Base-by-base conservation (phyloP, 345 rosid genomes). In the Tarenaya hassleriana region DNA sequence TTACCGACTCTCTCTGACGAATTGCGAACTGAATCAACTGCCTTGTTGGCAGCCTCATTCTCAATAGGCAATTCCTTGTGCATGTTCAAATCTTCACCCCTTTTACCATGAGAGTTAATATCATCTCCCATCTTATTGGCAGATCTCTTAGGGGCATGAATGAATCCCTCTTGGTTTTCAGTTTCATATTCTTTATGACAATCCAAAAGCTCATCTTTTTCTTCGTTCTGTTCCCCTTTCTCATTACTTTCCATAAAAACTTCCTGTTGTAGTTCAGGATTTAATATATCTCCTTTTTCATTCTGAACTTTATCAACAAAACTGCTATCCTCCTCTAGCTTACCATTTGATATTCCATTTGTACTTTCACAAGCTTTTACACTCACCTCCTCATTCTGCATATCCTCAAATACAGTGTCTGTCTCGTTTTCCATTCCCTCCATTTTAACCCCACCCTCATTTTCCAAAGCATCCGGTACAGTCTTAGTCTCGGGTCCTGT, bases 61-160 rank as follows among this genome's bases (percentile, higher is more conserved):
- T 69, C 79, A 44, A 40, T 34, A 55, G 78, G 72, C 38, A 61
- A 65, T 62, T 70, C 77, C 56, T 64, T 68, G 46, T 51, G 64
- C 67, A 59, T 51, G 41, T 43, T 60, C 46, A 47, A 52, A 60
- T 50, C 70, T 58, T 40, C 68, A 61, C 63, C 65, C 55, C 66
- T 65, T 34, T 62, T 63, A 43, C 60, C 61, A 27, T 31, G 52
- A 57, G n/a, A 40, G 41, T 51, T 71, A 63, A 34, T 66, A 8
- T 38, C 37, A 42, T 50, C 73, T 56, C 69, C 66, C 62, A 60
- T 69, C 31, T 68, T 70, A 41, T 63, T 69, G 18, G 35, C 33
- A 9, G 70, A 52, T 24, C 29, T 24, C 29, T 24, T 24, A 24
- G 29, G 5, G 29, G 29, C 5, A 24, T 2, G 29, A 2, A 24